Conservation (phyloP, 2,329 filamentous ascomycete genomes). For the Cyclaneusma minus region DNA sequence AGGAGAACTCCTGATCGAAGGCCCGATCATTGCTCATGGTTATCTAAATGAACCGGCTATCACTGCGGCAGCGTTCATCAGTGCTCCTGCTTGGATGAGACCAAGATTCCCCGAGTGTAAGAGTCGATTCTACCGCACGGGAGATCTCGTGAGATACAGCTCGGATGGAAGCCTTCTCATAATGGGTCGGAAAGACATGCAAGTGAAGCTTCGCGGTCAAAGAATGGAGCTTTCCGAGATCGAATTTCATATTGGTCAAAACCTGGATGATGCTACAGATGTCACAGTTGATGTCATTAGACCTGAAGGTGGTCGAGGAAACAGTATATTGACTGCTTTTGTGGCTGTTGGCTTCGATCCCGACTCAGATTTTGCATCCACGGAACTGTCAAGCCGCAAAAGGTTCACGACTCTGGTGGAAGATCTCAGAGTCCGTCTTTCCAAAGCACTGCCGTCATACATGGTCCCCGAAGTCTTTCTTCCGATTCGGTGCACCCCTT, state of each 20-base stretch:
- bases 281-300: background rate
- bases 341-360: too few species aligned
- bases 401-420: too few species aligned
- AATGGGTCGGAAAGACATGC: constrained; percentile 45
- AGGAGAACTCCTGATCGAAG: constrained; percentile 7
- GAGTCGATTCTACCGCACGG: constrained; percentile 39
- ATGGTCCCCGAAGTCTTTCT: constrained; percentile 18
- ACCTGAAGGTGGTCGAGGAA: background rate
- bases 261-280: background rate
- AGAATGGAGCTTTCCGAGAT: constrained; percentile 50
- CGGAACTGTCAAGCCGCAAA: too few species aligned
- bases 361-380: too few species aligned
- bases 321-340: background rate
- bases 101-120: background rate
- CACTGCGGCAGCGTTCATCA: constrained; percentile 6
- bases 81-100: constrained; percentile 3
- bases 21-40: constrained; percentile 4
- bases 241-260: constrained; percentile 11
- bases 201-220: constrained; percentile 50
- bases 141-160: constrained; percentile 43
- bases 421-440: too few species aligned
- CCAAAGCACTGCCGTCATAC: constrained; percentile 1
- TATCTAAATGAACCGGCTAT: constrained; percentile 5
- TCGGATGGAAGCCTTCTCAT: constrained; percentile 44
- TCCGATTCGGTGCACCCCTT: constrained; percentile 13